Evolutionary conservation across 2,329 filamentous ascomycete species (phyloP), one percentile per base, ranked within the genome.

Genomic region (Penicillium aurantiogriseum): DNA sequence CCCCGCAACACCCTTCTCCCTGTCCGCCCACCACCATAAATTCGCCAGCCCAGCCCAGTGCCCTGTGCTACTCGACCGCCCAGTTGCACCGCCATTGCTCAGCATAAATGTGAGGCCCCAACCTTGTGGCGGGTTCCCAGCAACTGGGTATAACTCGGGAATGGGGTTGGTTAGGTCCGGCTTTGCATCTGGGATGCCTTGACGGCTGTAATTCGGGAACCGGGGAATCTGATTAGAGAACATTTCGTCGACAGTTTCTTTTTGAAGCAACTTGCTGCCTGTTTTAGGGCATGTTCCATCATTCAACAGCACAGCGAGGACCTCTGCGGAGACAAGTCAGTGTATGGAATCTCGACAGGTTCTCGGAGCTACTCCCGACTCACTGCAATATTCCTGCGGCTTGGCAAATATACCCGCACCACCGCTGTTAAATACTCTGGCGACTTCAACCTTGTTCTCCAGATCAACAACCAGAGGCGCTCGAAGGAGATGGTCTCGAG

Each of bases 81-180:
- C 84, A 3, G 84, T 84, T 1, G 69, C 63, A 0, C 78, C 79
- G 0, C 79, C 78, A 15, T 57, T 55, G 17, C 71, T 82, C 13
- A 86, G 69, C 78, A 86, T 82, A 48, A 85, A 85, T 0, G 78
- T 81, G 33, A 89, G 72, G 0, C 85, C 85, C 85, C 85, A 89
- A 11, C 87, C 87, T 66, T 88, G 85, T 0, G 85, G 81, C 19
- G 78, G 72, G 0, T 51, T 40, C 1, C 35, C 51, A n/a, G 71
- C 47, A 2, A 77, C 67, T 0, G 77, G 77, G 63, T 83, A 87
- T 13, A 87, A 53, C 31, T 86, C 82, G 0, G 77, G 72, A 2
- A 80, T 59, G 0, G 71, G 67, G 62, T 83, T 81, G 2, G 79
- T 78, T 9, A 83, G 71, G 15, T 80, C 73, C 0, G 79, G 78